These are phyloP conservation scores for Colletotrichum sp. DNA, from an alignment of 2,329 filamentous ascomycete species.

Conservation along the genomic window DNA sequence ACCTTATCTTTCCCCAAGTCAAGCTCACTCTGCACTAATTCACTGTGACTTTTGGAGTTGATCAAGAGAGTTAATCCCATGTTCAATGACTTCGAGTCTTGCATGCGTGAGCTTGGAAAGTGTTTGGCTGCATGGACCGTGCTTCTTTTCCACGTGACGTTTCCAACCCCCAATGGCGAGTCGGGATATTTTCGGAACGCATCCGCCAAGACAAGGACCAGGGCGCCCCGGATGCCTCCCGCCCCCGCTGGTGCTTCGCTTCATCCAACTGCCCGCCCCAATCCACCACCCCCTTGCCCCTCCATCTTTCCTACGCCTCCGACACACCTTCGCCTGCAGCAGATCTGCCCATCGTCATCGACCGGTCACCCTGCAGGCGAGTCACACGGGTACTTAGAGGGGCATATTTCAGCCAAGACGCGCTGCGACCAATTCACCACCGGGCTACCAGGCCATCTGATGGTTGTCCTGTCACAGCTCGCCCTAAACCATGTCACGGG, in stretches of 20 bases:
- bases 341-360: slow-evolving; percentile 11
- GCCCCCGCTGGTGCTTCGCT: not conserved
- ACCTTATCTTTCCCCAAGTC: accelerated
- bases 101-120: not conserved
- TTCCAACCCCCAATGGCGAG: not conserved
- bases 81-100: accelerated
- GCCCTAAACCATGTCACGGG: slow-evolving; percentile 19
- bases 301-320: slow-evolving; percentile 2
- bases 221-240: slow-evolving; percentile 5
- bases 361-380: not conserved
- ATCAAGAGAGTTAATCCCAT: not conserved
- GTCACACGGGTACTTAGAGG: not conserved
- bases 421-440: not conserved
- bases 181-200: not conserved
- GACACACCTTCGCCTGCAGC: slow-evolving; percentile 17
- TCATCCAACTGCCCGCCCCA: not conserved
- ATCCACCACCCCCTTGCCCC: not conserved
- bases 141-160: not conserved
- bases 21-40: accelerated
- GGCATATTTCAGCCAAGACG: slow-evolving; percentile 3
- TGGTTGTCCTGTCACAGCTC: slow-evolving; percentile 7
- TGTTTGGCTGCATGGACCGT: not conserved
- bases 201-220: not conserved
- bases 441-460: not conserved
- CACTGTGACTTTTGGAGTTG: not conserved